Base-by-base conservation (phyloP, 441 rosid species). In the Adansonia madagascariensis region DNA sequence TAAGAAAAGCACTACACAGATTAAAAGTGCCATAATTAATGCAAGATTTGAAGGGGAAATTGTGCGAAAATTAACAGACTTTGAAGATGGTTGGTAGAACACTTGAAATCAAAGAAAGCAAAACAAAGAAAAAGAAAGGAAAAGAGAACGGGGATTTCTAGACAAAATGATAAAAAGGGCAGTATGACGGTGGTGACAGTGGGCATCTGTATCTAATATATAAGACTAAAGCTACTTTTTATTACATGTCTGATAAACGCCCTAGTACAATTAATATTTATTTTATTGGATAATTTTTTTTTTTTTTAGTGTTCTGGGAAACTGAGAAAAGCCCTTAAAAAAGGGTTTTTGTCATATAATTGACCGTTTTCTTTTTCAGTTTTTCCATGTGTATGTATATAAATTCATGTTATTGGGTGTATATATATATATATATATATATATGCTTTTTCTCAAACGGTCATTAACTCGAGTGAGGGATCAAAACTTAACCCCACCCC, bases 21-120 rank as follows among this genome's bases (percentile, higher is more conserved):
- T 73, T 46, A 89, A 59, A 82, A 81, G 57, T 79, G 84, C 82
- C 95, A 93, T 93, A 86, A 79, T 83, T 59, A 76, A 75, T 53
- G 67, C 63, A 75, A 78, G 78, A 57, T 44, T 64, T 24, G 31
- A 3, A 64, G 3, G 44, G 79, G 31, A 64, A 31, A 53, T n/a
- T 74, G 14, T 14, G 71, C 50, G 81, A 80, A 46, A 71, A 68
- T 31, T 20, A 75, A 60, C 27, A 49, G 53, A 22, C 55, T 67
- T 71, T 18, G 71, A 67, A 71, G 73, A 43, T 78, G 52, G 74
- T 64, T 4, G 41, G 24, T 14, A 6, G 6, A 22, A 4, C 22
- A 27, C 35, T 74, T 57, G 57, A 71, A 53, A 72, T 65, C 75
- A 78, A 74, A 49, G 75, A 47, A 17, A 35, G 0, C 6, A 44